phyloP scores from a whole-genome alignment of 2,329 filamentous ascomycete species.

The Conoideocrella luteorostrata region DNA sequence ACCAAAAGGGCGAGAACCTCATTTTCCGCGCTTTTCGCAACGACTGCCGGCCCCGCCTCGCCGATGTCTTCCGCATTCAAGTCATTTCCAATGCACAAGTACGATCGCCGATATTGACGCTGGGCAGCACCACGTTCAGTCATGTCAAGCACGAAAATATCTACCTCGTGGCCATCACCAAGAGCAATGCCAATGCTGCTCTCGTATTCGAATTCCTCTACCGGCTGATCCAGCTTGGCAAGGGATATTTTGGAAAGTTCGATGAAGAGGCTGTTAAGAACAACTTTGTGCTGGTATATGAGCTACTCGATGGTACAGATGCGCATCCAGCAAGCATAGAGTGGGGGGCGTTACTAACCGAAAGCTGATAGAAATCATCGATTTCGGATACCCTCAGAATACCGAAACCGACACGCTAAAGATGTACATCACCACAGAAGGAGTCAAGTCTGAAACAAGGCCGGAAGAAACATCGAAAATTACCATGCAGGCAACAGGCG shows the following conservation, averaged over 20 bases:
- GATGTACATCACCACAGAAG: constrained; percentile 99
- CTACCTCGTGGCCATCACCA: constrained; percentile 93
- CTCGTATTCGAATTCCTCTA: constrained; percentile 98
- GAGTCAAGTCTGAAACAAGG: constrained; percentile 83
- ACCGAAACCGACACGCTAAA: constrained; percentile 98
- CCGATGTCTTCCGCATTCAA: constrained; percentile 98
- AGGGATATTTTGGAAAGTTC: constrained; percentile 97
- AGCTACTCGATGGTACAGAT: constrained; percentile 90
- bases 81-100: constrained; percentile 98
- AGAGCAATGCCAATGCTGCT: constrained; percentile 98
- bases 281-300: constrained; percentile 98
- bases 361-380: constrained; percentile 70
- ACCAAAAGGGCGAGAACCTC: constrained; percentile 98
- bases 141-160: constrained; percentile 99
- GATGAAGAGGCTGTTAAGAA: constrained; percentile 99
- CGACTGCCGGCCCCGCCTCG: constrained; percentile 93
- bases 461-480: constrained; percentile 95
- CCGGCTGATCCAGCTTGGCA: constrained; percentile 80
- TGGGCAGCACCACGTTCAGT: constrained; percentile 97
- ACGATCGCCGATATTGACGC: constrained; percentile 91
- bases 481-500: constrained; percentile 98
- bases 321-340: too few relatives aligned
- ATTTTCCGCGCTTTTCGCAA: constrained; percentile 99
- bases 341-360: not conserved
- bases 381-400: constrained; percentile 98